Percentiles rank a stretch among this genome's conserved stretches.
Conservation (phyloP, 768 basidiomycete genomes). For the Cyathus striatus region DNA sequence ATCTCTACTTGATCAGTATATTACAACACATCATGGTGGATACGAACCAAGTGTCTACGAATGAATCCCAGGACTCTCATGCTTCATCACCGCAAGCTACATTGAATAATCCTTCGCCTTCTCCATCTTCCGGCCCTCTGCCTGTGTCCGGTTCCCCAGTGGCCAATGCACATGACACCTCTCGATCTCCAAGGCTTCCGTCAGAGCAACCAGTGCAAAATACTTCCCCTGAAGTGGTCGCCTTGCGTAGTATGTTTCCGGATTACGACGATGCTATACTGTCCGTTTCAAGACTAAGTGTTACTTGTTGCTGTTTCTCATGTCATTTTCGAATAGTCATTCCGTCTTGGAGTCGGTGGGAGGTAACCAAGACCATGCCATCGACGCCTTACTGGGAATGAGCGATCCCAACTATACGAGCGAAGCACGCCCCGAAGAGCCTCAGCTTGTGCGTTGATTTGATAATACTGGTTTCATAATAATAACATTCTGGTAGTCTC, state of each 20-base stretch:
- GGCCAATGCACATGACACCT: no score
- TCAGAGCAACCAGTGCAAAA: no score
- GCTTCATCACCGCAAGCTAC: background rate
- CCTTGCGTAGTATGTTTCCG: conserved; percentile 68
- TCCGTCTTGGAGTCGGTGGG: conserved; percentile 69
- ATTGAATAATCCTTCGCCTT: background rate
- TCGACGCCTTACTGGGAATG: conserved; percentile 79
- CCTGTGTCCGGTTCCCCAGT: background rate
- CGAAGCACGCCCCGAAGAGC: conserved; percentile 23
- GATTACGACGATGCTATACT: conserved; percentile 74
- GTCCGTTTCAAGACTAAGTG: conserved; percentile 36
- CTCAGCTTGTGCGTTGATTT: conserved; percentile 14
- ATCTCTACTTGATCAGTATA: no score
- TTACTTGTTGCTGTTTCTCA: background rate
- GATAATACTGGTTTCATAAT: background rate
- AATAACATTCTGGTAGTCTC: conserved; percentile 27
- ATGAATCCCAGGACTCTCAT: no score
- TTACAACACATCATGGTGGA: no score
- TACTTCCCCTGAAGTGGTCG: no score
- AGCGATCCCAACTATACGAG: conserved; percentile 71
- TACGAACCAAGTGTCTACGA: no score
- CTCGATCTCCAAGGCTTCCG: no score
- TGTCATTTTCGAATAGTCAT: conserved; percentile 29
- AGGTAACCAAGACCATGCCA: conserved; percentile 69
- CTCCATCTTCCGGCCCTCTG: background rate